Evolutionary conservation across 2,329 filamentous ascomycete genomes (phyloP).

Genomic region (Byssoonygena ceratinophila): DNA sequence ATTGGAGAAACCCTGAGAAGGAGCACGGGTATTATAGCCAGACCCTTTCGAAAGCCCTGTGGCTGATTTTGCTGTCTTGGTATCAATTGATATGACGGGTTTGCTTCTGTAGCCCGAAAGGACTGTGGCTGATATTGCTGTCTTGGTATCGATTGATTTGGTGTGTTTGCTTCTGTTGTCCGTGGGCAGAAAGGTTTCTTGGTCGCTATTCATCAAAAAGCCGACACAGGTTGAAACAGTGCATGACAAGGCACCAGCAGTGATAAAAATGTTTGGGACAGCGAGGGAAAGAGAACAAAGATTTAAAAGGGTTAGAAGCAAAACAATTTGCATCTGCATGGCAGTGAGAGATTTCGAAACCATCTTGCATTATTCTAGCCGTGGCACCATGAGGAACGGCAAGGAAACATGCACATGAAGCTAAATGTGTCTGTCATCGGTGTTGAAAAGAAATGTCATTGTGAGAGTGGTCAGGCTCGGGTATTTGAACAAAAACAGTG

Average conservation of each 20-base stretch:
- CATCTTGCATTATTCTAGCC: no score
- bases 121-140: neutral
- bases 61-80: neutral
- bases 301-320: neutral
- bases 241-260: neutral
- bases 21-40: neutral
- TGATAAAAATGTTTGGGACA: neutral
- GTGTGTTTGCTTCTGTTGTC: neutral
- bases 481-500: no score
- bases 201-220: neutral
- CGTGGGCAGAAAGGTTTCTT: neutral
- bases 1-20: neutral
- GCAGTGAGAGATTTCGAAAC: neutral
- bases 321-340: neutral
- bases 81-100: no score
- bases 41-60: neutral
- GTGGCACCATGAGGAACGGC: no score
- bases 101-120: no score
- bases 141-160: no score
- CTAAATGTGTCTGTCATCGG: no score
- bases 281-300: neutral
- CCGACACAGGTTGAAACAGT: neutral
- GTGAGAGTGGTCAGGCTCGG: no score
- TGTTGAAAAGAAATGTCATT: no score
- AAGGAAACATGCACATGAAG: no score